Evolutionary conservation across 1,284 basidiomycete genomes (phyloP).

Genomic region (Boletus semigastroideus): DNA sequence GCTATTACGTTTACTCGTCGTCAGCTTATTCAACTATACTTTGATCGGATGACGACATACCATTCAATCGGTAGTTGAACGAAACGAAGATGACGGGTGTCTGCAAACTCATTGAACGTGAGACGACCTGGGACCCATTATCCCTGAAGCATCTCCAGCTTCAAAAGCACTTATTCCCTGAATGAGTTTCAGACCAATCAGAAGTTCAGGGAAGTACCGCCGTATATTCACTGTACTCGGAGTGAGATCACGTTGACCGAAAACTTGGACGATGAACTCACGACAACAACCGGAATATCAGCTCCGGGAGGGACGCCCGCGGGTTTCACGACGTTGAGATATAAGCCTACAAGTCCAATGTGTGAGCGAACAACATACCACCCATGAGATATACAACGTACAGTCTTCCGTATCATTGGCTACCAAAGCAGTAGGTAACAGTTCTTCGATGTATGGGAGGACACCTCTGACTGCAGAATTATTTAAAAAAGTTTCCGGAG

Average conservation of each 20-base stretch:
- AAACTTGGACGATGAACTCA: constrained; percentile 1
- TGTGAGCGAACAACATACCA: not conserved
- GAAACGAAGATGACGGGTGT: constrained; percentile 34
- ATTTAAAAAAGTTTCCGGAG: not conserved
- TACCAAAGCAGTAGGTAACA: not conserved
- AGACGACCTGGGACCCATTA: constrained; percentile 25
- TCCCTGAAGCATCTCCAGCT: constrained; percentile 18
- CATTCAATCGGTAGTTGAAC: constrained; percentile 36
- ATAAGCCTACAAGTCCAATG: constrained; percentile 3
- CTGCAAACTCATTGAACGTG: constrained; percentile 22
- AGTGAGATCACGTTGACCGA: no score
- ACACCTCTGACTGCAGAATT: not conserved
- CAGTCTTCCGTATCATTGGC: constrained; percentile 1
- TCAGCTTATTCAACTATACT: no score
- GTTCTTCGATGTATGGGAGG: not conserved
- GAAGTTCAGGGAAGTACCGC: constrained; percentile 7
- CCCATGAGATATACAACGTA: not conserved
- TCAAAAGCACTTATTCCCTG: constrained; percentile 12
- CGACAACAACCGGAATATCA: constrained; percentile 21
- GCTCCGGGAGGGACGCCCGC: constrained; percentile 3
- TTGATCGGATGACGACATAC: constrained; percentile 1
- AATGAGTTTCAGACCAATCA: not conserved
- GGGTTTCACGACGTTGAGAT: constrained; percentile 21
- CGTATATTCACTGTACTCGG: constrained; percentile 12
- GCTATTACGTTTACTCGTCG: constrained; percentile 6